Evolutionary conservation across 805 yeast genomes (phyloP).

Genomic region (Sugiyamaella boreocaroliniensis): DNA sequence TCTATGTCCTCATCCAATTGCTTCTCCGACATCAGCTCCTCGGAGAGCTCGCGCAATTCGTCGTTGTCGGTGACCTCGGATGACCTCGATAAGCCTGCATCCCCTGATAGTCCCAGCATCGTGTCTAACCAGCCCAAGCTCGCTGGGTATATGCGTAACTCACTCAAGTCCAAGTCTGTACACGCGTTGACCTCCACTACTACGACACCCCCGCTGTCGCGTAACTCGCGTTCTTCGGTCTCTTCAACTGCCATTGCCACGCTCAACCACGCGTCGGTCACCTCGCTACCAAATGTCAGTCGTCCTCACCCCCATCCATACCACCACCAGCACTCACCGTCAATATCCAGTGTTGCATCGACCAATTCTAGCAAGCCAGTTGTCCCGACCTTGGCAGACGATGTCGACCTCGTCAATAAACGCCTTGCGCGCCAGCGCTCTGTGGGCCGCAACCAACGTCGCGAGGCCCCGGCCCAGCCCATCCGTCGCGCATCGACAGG

Average conservation of each 20-base stretch:
- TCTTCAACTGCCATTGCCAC: background rate
- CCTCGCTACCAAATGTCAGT: background rate
- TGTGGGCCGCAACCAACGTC: background rate
- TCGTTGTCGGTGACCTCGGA: constrained; percentile 7
- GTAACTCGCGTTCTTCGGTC: background rate
- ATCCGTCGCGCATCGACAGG: constrained; percentile 11
- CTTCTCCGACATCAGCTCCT: constrained; percentile 12
- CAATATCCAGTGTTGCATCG: background rate
- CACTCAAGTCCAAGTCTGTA: constrained; percentile 13
- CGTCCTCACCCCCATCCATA: background rate
- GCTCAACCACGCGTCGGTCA: background rate
- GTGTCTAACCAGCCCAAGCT: constrained; percentile 6
- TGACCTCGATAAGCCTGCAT: background rate
- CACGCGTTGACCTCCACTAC: constrained; percentile 1
- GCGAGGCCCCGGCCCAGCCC: background rate
- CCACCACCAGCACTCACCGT: background rate
- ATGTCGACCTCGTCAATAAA: constrained; percentile 3
- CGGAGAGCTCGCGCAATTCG: constrained; percentile 5
- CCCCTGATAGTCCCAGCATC: background rate
- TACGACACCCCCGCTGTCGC: background rate
- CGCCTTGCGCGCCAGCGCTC: constrained; percentile 8
- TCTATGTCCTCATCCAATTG: constrained; percentile 10
- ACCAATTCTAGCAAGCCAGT: background rate
- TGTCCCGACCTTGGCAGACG: constrained; percentile 1
- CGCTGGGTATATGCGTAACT: constrained; percentile 13